phyloP scores from a whole-genome alignment of 306 rosid genomes.

The Fragaria nilgerrensis region DNA sequence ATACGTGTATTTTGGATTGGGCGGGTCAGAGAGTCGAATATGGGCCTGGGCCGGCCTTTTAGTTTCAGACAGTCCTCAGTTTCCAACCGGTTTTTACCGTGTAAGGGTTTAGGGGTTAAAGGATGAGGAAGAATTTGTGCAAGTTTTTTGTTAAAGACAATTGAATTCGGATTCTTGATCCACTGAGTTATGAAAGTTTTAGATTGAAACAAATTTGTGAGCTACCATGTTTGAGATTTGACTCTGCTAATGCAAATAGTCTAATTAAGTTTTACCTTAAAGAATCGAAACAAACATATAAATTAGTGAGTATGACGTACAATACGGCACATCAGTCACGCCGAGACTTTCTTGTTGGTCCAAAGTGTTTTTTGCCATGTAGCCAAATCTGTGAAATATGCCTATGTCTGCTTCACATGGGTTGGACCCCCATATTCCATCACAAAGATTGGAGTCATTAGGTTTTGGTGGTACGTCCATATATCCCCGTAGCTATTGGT shows the following conservation, averaged over 20 bases:
- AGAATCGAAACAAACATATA: neutral
- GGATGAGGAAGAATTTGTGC: neutral
- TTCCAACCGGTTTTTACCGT: too few relatives aligned
- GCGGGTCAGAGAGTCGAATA: neutral
- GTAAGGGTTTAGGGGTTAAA: too few relatives aligned
- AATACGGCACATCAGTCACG: neutral
- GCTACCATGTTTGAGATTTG: too few relatives aligned
- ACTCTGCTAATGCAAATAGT: too few relatives aligned
- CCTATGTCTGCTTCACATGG: slow-evolving; percentile 2
- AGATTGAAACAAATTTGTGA: neutral
- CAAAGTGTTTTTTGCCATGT: neutral
- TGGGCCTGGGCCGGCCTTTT: neutral
- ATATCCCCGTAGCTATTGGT: neutral
- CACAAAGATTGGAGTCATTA: neutral
- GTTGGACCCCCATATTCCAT: neutral
- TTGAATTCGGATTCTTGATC: too few relatives aligned
- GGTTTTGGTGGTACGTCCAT: neutral
- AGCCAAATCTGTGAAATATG: neutral
- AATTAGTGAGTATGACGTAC: neutral
- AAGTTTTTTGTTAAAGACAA: neutral
- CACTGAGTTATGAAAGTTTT: too few relatives aligned
- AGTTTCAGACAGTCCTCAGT: too few relatives aligned
- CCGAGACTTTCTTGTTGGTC: neutral
- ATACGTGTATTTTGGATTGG: neutral
- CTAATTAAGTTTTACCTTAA: too few relatives aligned